Evolutionary conservation across 441 rosid species (phyloP).

Genomic region (Rhodomyrtus psidioides): DNA sequence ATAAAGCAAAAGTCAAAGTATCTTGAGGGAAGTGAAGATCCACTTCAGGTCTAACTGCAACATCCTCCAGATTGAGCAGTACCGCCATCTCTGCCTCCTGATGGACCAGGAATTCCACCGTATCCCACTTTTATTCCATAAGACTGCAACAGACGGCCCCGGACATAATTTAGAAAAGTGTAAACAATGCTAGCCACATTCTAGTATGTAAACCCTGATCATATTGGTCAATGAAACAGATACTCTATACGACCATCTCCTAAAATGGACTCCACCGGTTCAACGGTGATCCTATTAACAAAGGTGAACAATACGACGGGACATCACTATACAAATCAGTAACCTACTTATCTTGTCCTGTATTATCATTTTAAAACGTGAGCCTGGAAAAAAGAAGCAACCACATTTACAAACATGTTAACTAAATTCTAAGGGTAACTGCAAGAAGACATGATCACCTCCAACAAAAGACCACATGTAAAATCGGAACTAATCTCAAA

Average conservation of each 20-base stretch:
- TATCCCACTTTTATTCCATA: slow-evolving; percentile 97
- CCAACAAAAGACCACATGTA: not conserved
- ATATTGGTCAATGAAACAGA: not conserved
- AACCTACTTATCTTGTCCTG: not conserved
- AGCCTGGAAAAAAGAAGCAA: not conserved
- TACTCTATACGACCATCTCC: not conserved
- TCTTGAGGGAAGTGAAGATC: not conserved
- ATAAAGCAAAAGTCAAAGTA: not conserved
- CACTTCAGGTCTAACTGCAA: slow-evolving; percentile 37
- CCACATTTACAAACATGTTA: not conserved
- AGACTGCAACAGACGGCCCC: slow-evolving; percentile 32
- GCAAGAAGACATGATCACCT: not conserved
- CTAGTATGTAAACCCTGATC: not conserved
- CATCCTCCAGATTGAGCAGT: slow-evolving; percentile 85
- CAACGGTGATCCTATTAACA: not conserved
- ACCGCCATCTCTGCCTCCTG: slow-evolving; percentile 82
- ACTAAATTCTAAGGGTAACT: not conserved
- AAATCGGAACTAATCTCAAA: not conserved
- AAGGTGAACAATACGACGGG: not conserved
- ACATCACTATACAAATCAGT: not conserved
- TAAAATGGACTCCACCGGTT: not conserved
- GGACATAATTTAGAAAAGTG: not conserved
- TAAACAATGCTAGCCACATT: slow-evolving; percentile 8
- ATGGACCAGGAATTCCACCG: slow-evolving; percentile 91
- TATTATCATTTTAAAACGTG: not conserved